phyloP scores from a whole-genome alignment of 768 basidiomycete species.

The Tephrocybe sp. region DNA sequence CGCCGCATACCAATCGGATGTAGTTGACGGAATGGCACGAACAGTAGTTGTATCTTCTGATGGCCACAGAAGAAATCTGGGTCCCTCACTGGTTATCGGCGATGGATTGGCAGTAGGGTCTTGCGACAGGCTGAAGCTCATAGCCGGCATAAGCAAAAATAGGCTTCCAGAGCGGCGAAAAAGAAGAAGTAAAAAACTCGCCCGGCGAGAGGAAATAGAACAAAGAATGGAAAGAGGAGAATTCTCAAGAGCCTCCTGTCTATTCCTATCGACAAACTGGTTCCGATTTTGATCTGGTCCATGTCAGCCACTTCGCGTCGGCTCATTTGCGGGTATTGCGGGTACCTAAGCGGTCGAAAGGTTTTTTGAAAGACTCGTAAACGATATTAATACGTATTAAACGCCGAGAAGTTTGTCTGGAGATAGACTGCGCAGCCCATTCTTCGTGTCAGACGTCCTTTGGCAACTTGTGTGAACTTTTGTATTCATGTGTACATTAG shows the following conservation, averaged over 20 bases:
- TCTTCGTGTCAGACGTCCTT: too few relatives aligned
- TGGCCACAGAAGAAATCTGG: constrained; percentile 6
- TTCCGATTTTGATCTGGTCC: not conserved
- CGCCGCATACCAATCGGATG: not conserved
- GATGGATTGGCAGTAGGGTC: not conserved
- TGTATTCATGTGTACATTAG: too few relatives aligned
- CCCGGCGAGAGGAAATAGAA: constrained; percentile 18
- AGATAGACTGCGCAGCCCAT: too few relatives aligned
- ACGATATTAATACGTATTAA: too few relatives aligned
- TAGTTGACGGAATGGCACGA: not conserved
- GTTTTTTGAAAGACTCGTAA: too few relatives aligned
- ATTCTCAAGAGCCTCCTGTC: not conserved
- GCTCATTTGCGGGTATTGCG: too few relatives aligned
- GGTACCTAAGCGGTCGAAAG: too few relatives aligned
- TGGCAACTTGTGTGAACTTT: too few relatives aligned
- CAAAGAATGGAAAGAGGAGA: not conserved
- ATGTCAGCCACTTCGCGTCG: constrained; percentile 8
- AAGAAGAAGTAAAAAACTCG: constrained; percentile 20
- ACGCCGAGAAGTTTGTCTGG: too few relatives aligned
- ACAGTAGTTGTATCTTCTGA: constrained; percentile 3
- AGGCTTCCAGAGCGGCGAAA: constrained; percentile 17
- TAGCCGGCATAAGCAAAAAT: not conserved
- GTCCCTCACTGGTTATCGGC: not conserved
- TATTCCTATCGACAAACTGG: not conserved
- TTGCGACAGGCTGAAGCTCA: constrained; percentile 2